Evolutionary conservation across 228 moss, liverwort and hornwort genomes (phyloP), one percentile per base, ranked within the genome.

Genomic region (Sphagnum magellanicum): DNA sequence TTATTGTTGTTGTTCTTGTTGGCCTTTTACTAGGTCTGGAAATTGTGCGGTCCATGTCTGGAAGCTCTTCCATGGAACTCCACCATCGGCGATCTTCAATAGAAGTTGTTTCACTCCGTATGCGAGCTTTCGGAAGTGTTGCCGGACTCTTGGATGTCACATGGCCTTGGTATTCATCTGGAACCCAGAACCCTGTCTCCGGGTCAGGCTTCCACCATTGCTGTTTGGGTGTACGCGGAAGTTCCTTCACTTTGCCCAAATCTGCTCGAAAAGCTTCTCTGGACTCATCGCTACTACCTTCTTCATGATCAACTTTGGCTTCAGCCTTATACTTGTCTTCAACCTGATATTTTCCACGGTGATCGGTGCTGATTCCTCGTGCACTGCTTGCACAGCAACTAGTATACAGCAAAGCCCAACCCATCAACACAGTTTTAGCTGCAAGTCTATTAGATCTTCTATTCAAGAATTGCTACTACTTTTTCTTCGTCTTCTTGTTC

Each of bases 31-130:
- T 32, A 32, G 32, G 32, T 32, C 32, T 32, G 32, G 61, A 61
- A 16, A 8, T 15, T 16, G 14, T 8, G 15, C 82, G 71, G 53
- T 83, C 79, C 80, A 86, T 86, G 71, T 86, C 82, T 0, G 82
- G 86, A 6, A 86, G 78, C 78, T 86, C 86, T 62, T 86, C 86
- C 86, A 86, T 80, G 50, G 86, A 80, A 0, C 72, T 80, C 86
- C 82, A 86, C 82, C 86, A 86, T 10, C 55, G 73, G 73, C 72
- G 79, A 16, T 69, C 80, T 16, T 86, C 78, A 51, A 80, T 32
- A 8, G 77, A 79, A 8, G 69, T 16, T 13, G 59, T 62, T 8
- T 75, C 66, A 53, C 61, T 62, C 13, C 80, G 75, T 55, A 69
- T 13, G 50, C 65, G 73, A 4, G 66, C 50, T 32, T 32, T 32